A percentile compares a stretch with the other conserved stretches of the same genome.
Conservation (phyloP, 108 stramenopile species). For the Pseudonitzschia pungens region DNA sequence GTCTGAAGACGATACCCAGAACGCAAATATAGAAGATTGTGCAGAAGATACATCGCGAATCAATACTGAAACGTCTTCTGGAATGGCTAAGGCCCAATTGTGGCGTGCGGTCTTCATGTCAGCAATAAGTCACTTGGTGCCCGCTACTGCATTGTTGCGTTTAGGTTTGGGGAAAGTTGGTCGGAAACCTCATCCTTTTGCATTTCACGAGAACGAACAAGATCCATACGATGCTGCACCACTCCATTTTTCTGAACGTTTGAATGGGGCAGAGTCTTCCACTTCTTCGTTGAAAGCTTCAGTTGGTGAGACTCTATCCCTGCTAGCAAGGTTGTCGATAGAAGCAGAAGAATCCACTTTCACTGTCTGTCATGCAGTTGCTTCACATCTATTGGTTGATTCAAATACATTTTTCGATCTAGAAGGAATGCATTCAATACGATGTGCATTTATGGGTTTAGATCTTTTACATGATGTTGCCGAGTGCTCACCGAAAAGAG, state of each 20-base stretch:
- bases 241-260: slow-evolving; percentile 21
- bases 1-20: slow-evolving; percentile 6
- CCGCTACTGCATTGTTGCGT: slow-evolving; percentile 67
- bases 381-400: slow-evolving; percentile 51
- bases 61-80: slow-evolving; percentile 4
- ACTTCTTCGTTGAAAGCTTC: not conserved
- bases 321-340: slow-evolving; percentile 39
- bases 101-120: slow-evolving; percentile 50
- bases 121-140: slow-evolving; percentile 59
- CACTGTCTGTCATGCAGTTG: slow-evolving; percentile 48
- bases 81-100: slow-evolving; percentile 33
- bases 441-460: slow-evolving; percentile 24
- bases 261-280: slow-evolving; percentile 4
- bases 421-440: slow-evolving; percentile 31
- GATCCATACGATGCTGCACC: slow-evolving; percentile 20
- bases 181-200: slow-evolving; percentile 59
- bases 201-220: slow-evolving; percentile 19
- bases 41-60: not conserved
- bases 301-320: slow-evolving; percentile 32
- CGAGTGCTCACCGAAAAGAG: slow-evolving; percentile 7
- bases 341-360: slow-evolving; percentile 35
- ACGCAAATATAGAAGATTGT: slow-evolving; percentile 12
- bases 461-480: slow-evolving; percentile 1
- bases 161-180: slow-evolving; percentile 50
- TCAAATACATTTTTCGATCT: slow-evolving; percentile 43